Conservation (phyloP, 2,329 filamentous ascomycete genomes). For the Talaromyces marneffei region DNA sequence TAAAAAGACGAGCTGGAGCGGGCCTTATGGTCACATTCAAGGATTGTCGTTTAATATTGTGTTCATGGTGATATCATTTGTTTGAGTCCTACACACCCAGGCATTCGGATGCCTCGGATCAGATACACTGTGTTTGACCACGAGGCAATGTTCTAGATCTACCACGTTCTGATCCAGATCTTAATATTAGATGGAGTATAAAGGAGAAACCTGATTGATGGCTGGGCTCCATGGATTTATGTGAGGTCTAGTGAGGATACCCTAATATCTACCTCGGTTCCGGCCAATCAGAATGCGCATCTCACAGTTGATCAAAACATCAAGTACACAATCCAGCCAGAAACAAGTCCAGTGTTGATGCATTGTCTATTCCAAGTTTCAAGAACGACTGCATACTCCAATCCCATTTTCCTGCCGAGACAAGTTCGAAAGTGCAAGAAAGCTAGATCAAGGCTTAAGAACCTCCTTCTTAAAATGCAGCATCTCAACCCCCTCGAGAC, state of each 20-base stretch:
- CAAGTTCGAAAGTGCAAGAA: too few species aligned
- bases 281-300: not conserved
- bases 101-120: not conserved
- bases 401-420: too few species aligned
- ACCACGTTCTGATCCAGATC: not conserved
- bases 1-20: not conserved
- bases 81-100: not conserved
- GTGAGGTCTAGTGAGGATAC: not conserved
- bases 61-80: slow-evolving; percentile 5
- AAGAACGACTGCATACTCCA: too few species aligned
- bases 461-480: slow-evolving; percentile 1
- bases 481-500: not conserved
- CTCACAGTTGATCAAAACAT: not conserved
- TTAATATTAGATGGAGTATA: not conserved
- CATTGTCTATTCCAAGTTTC: not conserved
- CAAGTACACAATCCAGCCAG: not conserved
- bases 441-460: not conserved
- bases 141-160: not conserved
- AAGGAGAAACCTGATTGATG: not conserved
- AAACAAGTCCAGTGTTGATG: not conserved
- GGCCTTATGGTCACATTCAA: not conserved
- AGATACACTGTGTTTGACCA: not conserved
- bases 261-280: not conserved
- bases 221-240: not conserved
- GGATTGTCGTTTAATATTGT: not conserved